Percentiles rank a stretch among this genome's conserved stretches.
These are phyloP conservation scores for Phytomonas sp. DNA, from an alignment of 208 protist species.

Conservation along the genomic window DNA sequence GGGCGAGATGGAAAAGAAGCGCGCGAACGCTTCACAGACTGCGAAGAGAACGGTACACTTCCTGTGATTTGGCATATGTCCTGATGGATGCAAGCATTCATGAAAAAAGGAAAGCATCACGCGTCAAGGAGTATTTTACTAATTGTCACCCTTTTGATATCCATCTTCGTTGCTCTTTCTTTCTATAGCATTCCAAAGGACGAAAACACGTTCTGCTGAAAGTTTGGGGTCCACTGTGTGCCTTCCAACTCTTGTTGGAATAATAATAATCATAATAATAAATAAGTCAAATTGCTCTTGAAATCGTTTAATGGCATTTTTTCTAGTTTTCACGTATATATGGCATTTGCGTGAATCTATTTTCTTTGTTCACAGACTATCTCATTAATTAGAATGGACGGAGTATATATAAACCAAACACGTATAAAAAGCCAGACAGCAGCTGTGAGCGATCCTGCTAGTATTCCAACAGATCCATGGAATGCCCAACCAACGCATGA, in stretches of 20 bases:
- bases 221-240: neutral
- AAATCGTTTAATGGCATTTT: neutral
- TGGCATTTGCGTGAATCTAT: neutral
- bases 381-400: neutral
- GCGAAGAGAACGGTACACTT: constrained; percentile 58
- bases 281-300: neutral
- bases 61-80: constrained; percentile 16
- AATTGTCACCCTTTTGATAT: neutral
- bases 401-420: neutral
- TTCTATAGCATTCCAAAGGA: neutral
- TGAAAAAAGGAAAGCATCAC: neutral
- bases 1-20: constrained; percentile 55
- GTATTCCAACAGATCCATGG: neutral
- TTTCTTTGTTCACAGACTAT: constrained; percentile 1
- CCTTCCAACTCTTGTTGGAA: neutral
- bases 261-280: neutral
- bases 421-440: neutral
- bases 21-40: constrained; percentile 23
- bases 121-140: constrained; percentile 6
- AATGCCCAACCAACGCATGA: neutral
- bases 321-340: neutral
- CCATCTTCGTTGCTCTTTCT: neutral
- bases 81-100: neutral
- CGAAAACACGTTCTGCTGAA: neutral
- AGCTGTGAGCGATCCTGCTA: neutral